Evolutionary conservation across 1,284 basidiomycete species (phyloP), one percentile per base, ranked within the genome.

Genomic region (Sporisorium exsertum): DNA sequence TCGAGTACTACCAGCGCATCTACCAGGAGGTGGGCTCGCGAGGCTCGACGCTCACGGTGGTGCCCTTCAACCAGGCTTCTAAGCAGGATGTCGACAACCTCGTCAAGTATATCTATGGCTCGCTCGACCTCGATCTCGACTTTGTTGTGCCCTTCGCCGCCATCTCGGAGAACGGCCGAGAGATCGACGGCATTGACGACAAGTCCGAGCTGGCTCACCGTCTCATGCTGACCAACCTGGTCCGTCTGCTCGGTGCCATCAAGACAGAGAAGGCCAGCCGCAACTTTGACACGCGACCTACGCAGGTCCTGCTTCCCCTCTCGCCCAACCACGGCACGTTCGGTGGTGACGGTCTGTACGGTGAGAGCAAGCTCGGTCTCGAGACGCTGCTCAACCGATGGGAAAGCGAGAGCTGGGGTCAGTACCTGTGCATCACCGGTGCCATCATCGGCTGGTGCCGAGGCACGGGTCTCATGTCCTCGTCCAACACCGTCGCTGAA

Each of bases 61-160:
- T 99, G 32, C 96, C 96, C 37, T 98, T 98, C 91, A 99, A 99
- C 85, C 95, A 97, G 87, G 95, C 92, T 54, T 98, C 96, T 15
- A 95, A 94, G 87, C 95, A 98, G 87, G 97, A 99, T 82, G 93
- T 96, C 45, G 95, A 99, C 85, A 72, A 64, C 12, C 90, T 99
- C 61, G 91, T 99, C 80, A 95, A 98, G 87, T 99, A 99, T 87
- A 96, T 99, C 87, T 99, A 98, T 88, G 91, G 92, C 49, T 95
- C 92, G 47, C 91, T 97, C 64, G 92, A 92, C 53, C 91, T 99
- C 88, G 96, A 99, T 87, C 90, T 99, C 70, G 96, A 99, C 87
- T 98, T 97, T 87, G 93, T 99, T 82, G 90, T 98, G 72, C 96
- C 96, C 45, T 99, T 99, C 87, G 97, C 96, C 62, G 97, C 95